Evolutionary conservation across 2,329 filamentous ascomycete species (phyloP).

Genomic region (Diaporthe helianthi): DNA sequence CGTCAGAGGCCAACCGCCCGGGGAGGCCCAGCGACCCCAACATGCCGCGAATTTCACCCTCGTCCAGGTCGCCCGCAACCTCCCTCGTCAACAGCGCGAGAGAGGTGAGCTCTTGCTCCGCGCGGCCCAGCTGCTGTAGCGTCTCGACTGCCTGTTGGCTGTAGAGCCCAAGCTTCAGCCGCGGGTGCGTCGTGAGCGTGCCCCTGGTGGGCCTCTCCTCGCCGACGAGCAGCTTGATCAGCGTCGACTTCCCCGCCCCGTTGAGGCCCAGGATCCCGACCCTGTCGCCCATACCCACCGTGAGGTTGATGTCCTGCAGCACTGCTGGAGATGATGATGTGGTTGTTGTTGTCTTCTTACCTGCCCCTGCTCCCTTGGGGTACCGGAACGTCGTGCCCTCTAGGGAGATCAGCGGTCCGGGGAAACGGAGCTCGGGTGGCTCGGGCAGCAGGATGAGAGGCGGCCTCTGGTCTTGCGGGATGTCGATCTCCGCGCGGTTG

Average conservation of each 20-base stretch:
- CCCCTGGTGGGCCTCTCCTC: slow-evolving; percentile 65
- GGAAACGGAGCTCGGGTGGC: slow-evolving; percentile 75
- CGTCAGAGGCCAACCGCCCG: slow-evolving; percentile 74
- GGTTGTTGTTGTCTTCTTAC: slow-evolving; percentile 38
- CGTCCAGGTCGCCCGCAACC: slow-evolving; percentile 59
- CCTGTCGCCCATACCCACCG: slow-evolving; percentile 75
- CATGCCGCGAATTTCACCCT: slow-evolving; percentile 72
- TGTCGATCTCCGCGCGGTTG: slow-evolving; percentile 71
- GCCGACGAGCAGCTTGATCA: slow-evolving; percentile 74
- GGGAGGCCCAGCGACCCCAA: slow-evolving; percentile 74
- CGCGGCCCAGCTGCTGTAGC: slow-evolving; percentile 62
- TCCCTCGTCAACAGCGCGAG: slow-evolving; percentile 67
- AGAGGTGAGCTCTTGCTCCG: slow-evolving; percentile 64
- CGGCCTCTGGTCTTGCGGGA: slow-evolving; percentile 68
- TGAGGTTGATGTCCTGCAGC: slow-evolving; percentile 70
- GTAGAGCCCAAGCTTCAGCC: slow-evolving; percentile 77
- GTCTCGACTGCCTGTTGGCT: slow-evolving; percentile 80
- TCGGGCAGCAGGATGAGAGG: slow-evolving; percentile 66
- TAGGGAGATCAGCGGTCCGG: slow-evolving; percentile 74
- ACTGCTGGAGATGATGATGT: slow-evolving; percentile 47
- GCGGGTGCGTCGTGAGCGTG: slow-evolving; percentile 69
- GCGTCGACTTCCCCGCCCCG: slow-evolving; percentile 81
- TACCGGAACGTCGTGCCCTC: slow-evolving; percentile 76
- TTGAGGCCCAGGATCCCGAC: slow-evolving; percentile 81
- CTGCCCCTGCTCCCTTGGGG: slow-evolving; percentile 36